A percentile compares a stretch with the other conserved stretches of the same genome.
Evolutionary conservation across 2,329 filamentous ascomycete genomes (phyloP).

Genomic region (Hymenoscyphus fructigenus): DNA sequence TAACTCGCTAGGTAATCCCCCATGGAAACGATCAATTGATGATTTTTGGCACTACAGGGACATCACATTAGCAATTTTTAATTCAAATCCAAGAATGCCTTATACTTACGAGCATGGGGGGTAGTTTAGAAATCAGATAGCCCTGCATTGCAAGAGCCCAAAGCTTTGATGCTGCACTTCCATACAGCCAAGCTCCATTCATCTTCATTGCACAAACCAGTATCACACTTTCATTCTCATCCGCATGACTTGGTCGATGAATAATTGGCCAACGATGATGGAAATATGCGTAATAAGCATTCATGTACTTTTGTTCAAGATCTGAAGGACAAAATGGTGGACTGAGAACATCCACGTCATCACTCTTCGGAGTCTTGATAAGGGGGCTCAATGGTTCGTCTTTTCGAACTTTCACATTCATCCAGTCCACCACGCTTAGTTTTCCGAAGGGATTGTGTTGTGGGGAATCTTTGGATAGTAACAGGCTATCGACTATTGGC

Average conservation of each 20-base stretch:
- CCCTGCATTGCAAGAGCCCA: slow-evolving; percentile 37
- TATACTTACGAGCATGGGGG: slow-evolving; percentile 27
- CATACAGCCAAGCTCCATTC: slow-evolving; percentile 42
- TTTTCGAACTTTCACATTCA: slow-evolving; percentile 17
- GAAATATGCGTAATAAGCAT: slow-evolving; percentile 42
- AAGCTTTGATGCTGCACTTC: slow-evolving; percentile 31
- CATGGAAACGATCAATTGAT: slow-evolving; percentile 35
- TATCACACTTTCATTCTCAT: slow-evolving; percentile 32
- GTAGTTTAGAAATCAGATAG: slow-evolving; percentile 33
- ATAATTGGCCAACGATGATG: slow-evolving; percentile 45
- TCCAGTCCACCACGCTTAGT: slow-evolving; percentile 21
- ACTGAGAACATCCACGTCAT: not conserved
- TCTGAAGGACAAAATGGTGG: slow-evolving; percentile 20
- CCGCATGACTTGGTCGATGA: slow-evolving; percentile 40
- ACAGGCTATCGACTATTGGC: not conserved
- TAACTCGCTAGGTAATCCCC: slow-evolving; percentile 21
- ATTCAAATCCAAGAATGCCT: not conserved
- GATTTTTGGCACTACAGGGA: slow-evolving; percentile 24
- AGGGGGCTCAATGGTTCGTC: slow-evolving; percentile 5
- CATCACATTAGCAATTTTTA: slow-evolving; percentile 1
- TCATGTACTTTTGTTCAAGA: slow-evolving; percentile 21
- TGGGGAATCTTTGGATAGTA: not conserved
- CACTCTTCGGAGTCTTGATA: not conserved
- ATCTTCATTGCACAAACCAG: slow-evolving; percentile 38
- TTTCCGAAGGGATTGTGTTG: not conserved